Base-by-base conservation (phyloP, 2,329 filamentous ascomycete species). In the Colletotrichum viniferum region DNA sequence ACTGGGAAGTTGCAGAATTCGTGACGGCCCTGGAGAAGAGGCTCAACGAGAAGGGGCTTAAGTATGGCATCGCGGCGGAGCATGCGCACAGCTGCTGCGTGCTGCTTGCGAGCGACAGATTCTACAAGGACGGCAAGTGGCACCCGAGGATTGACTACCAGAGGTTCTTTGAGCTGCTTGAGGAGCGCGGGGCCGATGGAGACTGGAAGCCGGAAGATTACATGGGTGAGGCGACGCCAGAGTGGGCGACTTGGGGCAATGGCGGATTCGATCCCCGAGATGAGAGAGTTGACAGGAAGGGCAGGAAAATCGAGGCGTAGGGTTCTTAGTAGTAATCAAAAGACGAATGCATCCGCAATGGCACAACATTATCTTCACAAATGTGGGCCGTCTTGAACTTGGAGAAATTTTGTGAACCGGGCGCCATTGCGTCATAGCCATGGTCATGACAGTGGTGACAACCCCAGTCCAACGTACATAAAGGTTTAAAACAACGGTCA, bases 31-130 rank as follows among this genome's bases (percentile, higher is more conserved):
- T 98, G 0, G 92, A 96, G 77, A 85, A 86, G 38, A 93, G 94
- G 76, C 87, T 98, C 14, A 86, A 88, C 48, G 88, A 89, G 66
- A 90, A 95, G 55, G 95, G 95, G 0, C 87, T 98, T 8, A 88
- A 88, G 2, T 98, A 98, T 80, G 96, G 96, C 21, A 96, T 98
- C 79, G 96, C 95, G 0, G 97, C 96, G 3, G 97, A 98, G 85
- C 96, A 98, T 82, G 95, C 95, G 2, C 96, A 98, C 86, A 97
- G 94, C 81, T 98, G 97, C 87, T 98, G 96, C 82, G 93, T 97
- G 26, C 87, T 98, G 68, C 89, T 98, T 52, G 96, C 95, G 1
- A 96, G 94, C 80, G 92, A 94, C 72, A 88, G 96, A 10, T 99
- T 98, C 87, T 87, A 88, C 72, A 91, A 93, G 56, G 87, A 94